phyloP scores from a whole-genome alignment of 2,329 filamentous ascomycete species.

The Paramyrothecium sp. region DNA sequence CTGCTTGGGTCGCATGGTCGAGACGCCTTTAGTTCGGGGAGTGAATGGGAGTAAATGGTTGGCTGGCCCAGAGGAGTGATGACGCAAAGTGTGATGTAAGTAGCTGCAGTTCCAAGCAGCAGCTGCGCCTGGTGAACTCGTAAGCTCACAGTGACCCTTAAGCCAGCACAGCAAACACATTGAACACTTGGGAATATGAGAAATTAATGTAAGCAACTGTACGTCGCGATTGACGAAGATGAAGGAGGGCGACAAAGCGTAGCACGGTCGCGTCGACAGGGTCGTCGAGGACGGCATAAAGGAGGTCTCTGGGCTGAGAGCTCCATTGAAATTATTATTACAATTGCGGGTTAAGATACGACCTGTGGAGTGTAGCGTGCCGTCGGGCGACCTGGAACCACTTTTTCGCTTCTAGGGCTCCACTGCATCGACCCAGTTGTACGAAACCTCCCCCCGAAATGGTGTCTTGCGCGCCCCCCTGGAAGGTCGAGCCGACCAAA shows the following conservation, averaged over 20 bases:
- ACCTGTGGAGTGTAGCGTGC: background rate
- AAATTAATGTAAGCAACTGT: no score
- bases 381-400: background rate
- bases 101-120: background rate
- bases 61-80: background rate
- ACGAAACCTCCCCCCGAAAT: no score
- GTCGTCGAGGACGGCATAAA: no score
- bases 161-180: no score
- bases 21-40: background rate
- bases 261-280: no score
- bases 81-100: background rate
- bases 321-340: background rate
- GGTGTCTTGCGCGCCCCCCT: background rate
- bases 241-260: no score
- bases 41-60: background rate
- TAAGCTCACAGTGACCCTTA: no score
- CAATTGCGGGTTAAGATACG: background rate
- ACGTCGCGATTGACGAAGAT: no score
- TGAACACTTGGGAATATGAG: no score
- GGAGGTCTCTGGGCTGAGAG: background rate
- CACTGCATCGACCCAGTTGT: background rate
- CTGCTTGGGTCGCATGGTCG: no score
- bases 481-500: background rate
- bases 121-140: no score
- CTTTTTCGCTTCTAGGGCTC: background rate